phyloP scores from a whole-genome alignment of 2,329 filamentous ascomycete genomes.

The Claviceps quebecensis region DNA sequence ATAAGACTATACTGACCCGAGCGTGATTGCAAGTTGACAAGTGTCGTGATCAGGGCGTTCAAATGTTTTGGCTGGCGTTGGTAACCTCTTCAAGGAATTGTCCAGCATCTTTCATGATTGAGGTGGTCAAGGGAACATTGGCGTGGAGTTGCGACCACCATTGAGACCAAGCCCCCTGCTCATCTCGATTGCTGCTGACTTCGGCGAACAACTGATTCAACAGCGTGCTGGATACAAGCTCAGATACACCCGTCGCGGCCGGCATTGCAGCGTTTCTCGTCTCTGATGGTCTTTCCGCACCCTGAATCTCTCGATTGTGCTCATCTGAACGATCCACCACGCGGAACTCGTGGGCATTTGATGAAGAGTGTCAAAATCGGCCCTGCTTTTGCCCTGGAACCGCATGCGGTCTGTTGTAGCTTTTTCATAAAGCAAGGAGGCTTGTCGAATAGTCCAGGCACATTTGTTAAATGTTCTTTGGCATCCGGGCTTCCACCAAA shows the following conservation, averaged over 20 bases:
- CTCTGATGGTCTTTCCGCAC: conserved; percentile 9
- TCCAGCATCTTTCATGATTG: no score
- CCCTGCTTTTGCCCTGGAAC: conserved; percentile 14
- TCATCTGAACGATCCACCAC: conserved; percentile 18
- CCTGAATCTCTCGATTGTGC: conserved; percentile 17
- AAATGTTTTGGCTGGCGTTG: no score
- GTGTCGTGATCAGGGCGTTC: no score
- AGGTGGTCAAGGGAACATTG: background rate
- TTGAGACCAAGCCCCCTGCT: conserved; percentile 15
- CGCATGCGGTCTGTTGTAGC: conserved; percentile 10
- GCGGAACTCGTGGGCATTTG: conserved; percentile 18
- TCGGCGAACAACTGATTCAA: conserved; percentile 13
- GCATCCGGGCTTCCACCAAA: conserved; percentile 10
- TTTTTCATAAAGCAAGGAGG: conserved; percentile 14
- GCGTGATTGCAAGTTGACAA: background rate
- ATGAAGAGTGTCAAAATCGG: conserved; percentile 17
- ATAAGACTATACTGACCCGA: conserved; percentile 2
- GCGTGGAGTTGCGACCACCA: conserved; percentile 11
- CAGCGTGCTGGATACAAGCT: conserved; percentile 10
- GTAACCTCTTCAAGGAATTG: no score
- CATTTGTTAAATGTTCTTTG: no score
- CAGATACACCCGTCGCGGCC: background rate
- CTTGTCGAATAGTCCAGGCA: conserved; percentile 11
- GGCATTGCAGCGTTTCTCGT: background rate
- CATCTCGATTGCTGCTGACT: conserved; percentile 14